phyloP scores from a whole-genome alignment of 2,329 filamentous ascomycete species.

The Diatrype stigma region DNA sequence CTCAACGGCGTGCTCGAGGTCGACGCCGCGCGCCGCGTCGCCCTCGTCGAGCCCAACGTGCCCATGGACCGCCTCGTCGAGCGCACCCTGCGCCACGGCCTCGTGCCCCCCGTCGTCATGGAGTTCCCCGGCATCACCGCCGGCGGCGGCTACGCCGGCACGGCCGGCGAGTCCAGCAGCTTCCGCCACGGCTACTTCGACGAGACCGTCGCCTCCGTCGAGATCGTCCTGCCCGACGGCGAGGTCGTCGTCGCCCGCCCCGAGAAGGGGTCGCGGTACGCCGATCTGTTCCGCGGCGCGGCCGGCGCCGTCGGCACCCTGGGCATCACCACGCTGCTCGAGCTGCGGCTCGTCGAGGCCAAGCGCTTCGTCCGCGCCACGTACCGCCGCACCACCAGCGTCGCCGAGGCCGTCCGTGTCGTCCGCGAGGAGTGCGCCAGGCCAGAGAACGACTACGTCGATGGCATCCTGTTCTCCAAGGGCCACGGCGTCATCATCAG shows the following conservation, averaged over 20 bases:
- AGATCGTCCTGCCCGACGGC: slow-evolving; percentile 67
- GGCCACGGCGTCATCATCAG: slow-evolving; percentile 63
- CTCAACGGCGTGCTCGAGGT: slow-evolving; percentile 62
- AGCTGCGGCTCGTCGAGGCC: slow-evolving; percentile 59
- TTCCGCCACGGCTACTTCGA: slow-evolving; percentile 72
- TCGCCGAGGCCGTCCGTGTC: slow-evolving; percentile 42
- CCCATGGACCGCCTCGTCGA: slow-evolving; percentile 69
- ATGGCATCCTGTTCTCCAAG: slow-evolving; percentile 64
- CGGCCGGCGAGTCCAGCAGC: slow-evolving; percentile 65
- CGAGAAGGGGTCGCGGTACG: slow-evolving; percentile 15
- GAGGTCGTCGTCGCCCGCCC: slow-evolving; percentile 51
- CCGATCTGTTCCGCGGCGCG: slow-evolving; percentile 61
- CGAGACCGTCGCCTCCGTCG: slow-evolving; percentile 56
- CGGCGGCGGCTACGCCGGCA: slow-evolving; percentile 67
- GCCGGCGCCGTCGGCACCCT: slow-evolving; percentile 66
- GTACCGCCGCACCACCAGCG: slow-evolving; percentile 52
- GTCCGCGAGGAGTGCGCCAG: slow-evolving; percentile 44
- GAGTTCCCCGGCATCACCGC: slow-evolving; percentile 74
- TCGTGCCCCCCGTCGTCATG: slow-evolving; percentile 70
- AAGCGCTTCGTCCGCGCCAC: slow-evolving; percentile 58
- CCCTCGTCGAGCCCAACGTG: slow-evolving; percentile 71
- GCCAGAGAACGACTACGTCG: slow-evolving; percentile 61
- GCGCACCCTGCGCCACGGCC: slow-evolving; percentile 58
- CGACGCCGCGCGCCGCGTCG: slow-evolving; percentile 49
- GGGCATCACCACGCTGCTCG: slow-evolving; percentile 63